Evolutionary conservation across 2,329 filamentous ascomycete species (phyloP).

Genomic region (Ambrosiella beaveri): DNA sequence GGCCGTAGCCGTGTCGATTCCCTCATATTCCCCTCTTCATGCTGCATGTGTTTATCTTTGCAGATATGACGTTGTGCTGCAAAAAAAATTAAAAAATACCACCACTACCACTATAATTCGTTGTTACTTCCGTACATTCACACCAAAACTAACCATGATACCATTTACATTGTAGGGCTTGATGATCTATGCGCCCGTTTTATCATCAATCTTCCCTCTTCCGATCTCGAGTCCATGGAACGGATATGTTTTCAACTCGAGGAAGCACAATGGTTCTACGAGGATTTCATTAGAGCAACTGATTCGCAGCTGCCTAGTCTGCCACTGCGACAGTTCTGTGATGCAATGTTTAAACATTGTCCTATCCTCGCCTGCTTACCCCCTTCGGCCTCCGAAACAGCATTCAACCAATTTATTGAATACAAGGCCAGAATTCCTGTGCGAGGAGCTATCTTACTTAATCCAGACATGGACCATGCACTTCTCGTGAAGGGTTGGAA

Average conservation of each 20-base stretch:
- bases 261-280: slow-evolving; percentile 99
- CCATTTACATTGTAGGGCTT: slow-evolving; percentile 41
- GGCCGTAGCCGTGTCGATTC: no score
- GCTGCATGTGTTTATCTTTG: no score
- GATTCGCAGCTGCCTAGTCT: slow-evolving; percentile 74
- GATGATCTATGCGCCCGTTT: slow-evolving; percentile 97
- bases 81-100: no score
- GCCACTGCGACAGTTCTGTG: slow-evolving; percentile 67
- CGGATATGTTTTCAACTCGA: slow-evolving; percentile 98
- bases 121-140: neutral
- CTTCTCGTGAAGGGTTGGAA: slow-evolving; percentile 97
- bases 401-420: slow-evolving; percentile 78
- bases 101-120: neutral
- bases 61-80: no score
- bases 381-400: slow-evolving; percentile 57
- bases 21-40: no score
- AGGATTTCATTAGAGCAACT: slow-evolving; percentile 90
- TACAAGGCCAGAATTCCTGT: slow-evolving; percentile 95
- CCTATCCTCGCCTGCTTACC: slow-evolving; percentile 72
- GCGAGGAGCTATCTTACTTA: slow-evolving; percentile 81
- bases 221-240: slow-evolving; percentile 76
- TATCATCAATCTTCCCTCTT: slow-evolving; percentile 86
- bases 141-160: neutral
- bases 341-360: slow-evolving; percentile 86
- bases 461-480: slow-evolving; percentile 82